Conservation (phyloP, 1,284 basidiomycete genomes). For the Neolentinus lepideus region DNA sequence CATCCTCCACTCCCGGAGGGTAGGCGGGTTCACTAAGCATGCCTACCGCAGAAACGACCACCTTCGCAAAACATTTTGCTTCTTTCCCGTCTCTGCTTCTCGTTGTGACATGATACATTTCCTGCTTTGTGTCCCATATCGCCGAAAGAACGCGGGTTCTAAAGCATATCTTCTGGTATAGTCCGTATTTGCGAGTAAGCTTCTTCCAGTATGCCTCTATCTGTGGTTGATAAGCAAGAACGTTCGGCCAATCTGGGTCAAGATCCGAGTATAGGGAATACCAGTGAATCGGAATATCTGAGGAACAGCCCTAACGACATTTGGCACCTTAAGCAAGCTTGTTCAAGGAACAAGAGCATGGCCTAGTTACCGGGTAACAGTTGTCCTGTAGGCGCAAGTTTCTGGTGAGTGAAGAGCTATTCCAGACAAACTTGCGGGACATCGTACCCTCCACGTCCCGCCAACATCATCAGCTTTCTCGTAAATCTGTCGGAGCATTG, state of each 20-base stretch:
- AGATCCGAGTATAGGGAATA: constrained; percentile 48
- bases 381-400: constrained; percentile 27
- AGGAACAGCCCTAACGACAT: constrained; percentile 38
- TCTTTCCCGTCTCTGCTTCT: constrained; percentile 22
- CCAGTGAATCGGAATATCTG: constrained; percentile 47
- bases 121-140: constrained; percentile 35
- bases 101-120: constrained; percentile 32
- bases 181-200: constrained; percentile 34
- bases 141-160: constrained; percentile 33
- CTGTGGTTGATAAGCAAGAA: constrained; percentile 39
- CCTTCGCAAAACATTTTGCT: constrained; percentile 26
- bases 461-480: constrained; percentile 37
- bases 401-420: not conserved
- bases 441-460: constrained; percentile 45
- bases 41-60: constrained; percentile 36
- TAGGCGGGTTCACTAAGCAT: constrained; percentile 37
- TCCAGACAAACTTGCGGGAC: not conserved
- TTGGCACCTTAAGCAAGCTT: not conserved
- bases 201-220: constrained; percentile 42
- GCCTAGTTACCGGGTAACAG: constrained; percentile 23
- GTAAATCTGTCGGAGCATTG: constrained; percentile 32
- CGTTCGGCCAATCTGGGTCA: constrained; percentile 42
- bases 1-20: constrained; percentile 15
- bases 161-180: constrained; percentile 32
- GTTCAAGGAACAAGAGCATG: not conserved